phyloP scores from a whole-genome alignment of 345 rosid genomes.

The Pistacia atlantica region DNA sequence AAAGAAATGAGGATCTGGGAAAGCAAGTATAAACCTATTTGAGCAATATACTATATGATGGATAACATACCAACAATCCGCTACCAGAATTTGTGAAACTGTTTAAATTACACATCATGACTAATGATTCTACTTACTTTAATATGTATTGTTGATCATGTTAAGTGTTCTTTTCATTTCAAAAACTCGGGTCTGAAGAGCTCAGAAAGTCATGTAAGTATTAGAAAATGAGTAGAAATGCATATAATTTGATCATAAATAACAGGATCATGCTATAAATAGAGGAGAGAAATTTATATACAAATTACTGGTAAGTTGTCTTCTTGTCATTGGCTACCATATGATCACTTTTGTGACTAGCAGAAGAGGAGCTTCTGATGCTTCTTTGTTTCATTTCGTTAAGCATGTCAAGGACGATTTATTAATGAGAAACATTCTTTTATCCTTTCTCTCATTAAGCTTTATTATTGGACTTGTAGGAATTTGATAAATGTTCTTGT shows the following conservation, averaged over 20 bases:
- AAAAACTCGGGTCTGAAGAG: too few species aligned
- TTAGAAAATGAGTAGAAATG: neutral
- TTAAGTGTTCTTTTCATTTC: too few species aligned
- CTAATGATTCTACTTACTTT: too few species aligned
- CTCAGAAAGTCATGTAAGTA: too few species aligned
- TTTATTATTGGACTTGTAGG: slow-evolving; percentile 45
- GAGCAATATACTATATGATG: too few species aligned
- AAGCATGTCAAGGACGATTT: neutral
- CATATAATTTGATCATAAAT: neutral
- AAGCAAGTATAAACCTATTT: too few species aligned
- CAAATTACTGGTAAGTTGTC: neutral
- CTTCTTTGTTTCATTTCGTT: slow-evolving; percentile 5
- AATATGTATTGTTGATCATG: too few species aligned
- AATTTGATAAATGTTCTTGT: slow-evolving; percentile 98
- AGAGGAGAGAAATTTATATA: too few species aligned
- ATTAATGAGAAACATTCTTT: neutral
- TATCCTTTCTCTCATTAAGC: slow-evolving; percentile 13
- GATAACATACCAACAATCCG: too few species aligned
- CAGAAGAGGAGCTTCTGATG: neutral
- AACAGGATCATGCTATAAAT: neutral
- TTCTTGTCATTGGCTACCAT: neutral
- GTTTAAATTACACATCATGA: too few species aligned
- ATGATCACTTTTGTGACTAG: neutral
- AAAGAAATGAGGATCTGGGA: too few species aligned
- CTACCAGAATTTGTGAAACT: too few species aligned